A percentile compares a stretch with the other conserved stretches of the same genome.
These are phyloP conservation scores for Lactifluus volemus DNA, from an alignment of 768 basidiomycete species.

Conservation along the genomic window DNA sequence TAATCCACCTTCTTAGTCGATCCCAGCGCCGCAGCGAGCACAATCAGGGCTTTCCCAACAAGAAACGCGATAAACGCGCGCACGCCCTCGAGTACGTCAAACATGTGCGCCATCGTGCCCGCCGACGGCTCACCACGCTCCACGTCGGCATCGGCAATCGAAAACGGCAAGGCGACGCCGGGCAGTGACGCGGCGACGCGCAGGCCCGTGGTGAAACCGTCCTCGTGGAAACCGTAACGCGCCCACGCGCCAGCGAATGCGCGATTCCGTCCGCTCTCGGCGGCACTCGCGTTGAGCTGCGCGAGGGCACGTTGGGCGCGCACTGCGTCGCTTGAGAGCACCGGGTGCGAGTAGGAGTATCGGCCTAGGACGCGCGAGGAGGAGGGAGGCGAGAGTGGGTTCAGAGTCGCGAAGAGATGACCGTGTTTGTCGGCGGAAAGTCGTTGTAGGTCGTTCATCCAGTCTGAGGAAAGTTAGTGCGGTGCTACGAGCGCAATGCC, in stretches of 20 bases:
- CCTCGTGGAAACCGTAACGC: constrained; percentile 77
- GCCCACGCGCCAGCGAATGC: constrained; percentile 63
- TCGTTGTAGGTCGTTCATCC: constrained; percentile 1
- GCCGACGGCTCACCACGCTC: background rate
- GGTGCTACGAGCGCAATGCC: background rate
- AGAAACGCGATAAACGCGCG: background rate
- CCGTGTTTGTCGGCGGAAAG: background rate
- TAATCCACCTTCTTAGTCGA: background rate
- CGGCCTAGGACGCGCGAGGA: constrained; percentile 37
- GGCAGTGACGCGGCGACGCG: constrained; percentile 21
- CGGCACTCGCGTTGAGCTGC: constrained; percentile 34
- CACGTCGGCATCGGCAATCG: background rate
- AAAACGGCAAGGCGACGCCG: background rate
- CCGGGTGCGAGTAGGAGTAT: constrained; percentile 61
- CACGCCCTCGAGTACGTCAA: background rate
- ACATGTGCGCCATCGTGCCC: background rate
- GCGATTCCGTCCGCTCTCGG: constrained; percentile 39
- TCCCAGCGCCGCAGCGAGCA: background rate
- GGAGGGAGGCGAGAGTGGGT: constrained; percentile 35
- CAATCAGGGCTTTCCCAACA: background rate
- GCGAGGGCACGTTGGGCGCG: constrained; percentile 43
- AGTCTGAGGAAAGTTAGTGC: background rate
- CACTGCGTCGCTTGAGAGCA: constrained; percentile 51
- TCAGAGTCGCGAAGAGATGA: background rate
- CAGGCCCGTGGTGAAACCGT: constrained; percentile 51